These are phyloP conservation scores for Castanea mollissima DNA, from an alignment of 306 rosid species.

Conservation along the genomic window DNA sequence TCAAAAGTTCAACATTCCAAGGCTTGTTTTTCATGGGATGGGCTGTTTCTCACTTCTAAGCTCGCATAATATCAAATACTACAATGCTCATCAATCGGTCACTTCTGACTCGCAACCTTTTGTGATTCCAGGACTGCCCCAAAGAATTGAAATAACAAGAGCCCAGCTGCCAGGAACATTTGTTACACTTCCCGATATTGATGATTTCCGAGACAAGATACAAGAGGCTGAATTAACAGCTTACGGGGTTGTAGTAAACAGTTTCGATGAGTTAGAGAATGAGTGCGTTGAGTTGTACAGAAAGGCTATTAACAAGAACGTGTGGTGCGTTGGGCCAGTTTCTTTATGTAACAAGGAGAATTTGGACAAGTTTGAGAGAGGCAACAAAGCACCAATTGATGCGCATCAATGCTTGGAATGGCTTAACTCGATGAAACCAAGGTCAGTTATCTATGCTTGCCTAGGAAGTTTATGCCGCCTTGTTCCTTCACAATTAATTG, in stretches of 20 bases:
- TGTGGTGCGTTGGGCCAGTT: slow-evolving; percentile 82
- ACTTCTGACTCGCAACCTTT: slow-evolving; percentile 44
- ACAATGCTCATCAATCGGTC: slow-evolving; percentile 37
- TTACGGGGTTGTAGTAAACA: slow-evolving; percentile 67
- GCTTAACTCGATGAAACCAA: slow-evolving; percentile 51
- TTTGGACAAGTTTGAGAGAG: slow-evolving; percentile 64
- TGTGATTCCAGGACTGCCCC: slow-evolving; percentile 51
- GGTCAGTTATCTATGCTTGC: slow-evolving; percentile 73
- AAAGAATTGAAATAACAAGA: slow-evolving; percentile 43
- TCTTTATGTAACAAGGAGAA: slow-evolving; percentile 52
- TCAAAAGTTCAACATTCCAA: slow-evolving; percentile 47
- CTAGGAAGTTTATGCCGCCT: slow-evolving; percentile 78
- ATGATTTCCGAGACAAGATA: slow-evolving; percentile 59
- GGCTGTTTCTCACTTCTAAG: slow-evolving; percentile 64
- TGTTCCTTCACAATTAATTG: slow-evolving; percentile 51
- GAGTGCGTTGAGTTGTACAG: slow-evolving; percentile 40
- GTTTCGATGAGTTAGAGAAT: slow-evolving; percentile 58
- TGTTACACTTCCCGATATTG: slow-evolving; percentile 50
- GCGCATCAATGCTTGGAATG: slow-evolving; percentile 52
- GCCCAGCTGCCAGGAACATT: slow-evolving; percentile 74
- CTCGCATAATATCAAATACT: slow-evolving; percentile 46
- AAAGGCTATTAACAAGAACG: slow-evolving; percentile 43
- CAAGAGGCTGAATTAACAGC: slow-evolving; percentile 54
- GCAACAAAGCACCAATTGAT: slow-evolving; percentile 58
- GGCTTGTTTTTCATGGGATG: slow-evolving; percentile 74